Base-by-base conservation (phyloP, 257 asterid genomes). In the Rubia yunnanensis region DNA sequence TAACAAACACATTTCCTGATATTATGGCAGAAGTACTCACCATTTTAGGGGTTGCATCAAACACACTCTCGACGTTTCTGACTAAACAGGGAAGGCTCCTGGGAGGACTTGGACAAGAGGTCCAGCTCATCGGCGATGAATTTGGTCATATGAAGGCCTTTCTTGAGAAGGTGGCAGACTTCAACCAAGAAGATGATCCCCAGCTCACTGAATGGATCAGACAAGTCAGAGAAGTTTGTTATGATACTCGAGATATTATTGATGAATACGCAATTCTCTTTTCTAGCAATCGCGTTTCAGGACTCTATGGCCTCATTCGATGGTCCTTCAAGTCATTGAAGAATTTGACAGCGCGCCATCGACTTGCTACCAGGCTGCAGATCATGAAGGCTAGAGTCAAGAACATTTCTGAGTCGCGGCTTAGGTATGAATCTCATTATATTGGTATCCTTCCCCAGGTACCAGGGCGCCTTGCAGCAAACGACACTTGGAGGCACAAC, bases 81-180 rank as follows among this genome's bases (percentile, higher is more conserved):
- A 32, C 56, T 5, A 63, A 63, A 31, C 64, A 62, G 74, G 53
- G 35, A 14, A 57, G 63, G 8, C 11, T 57, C 39, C 6, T 57
- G 4, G 63, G 63, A 28, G 63, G 63, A 22, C 35, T 15, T 57
- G 38, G 39, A 13, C 28, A 41, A n/a, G 74, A 63, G 5, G 48
- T 74, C 53, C 67, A 74, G 10, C 34, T 26, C 62, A 27, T 56
- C 22, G 6, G n/a, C 10, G 62, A 18, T 20, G 62, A 56, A 15
- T 56, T 56, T 15, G 62, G 62, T 56, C 36, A 56, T 8, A 56
- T 56, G 62, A 56, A 26, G 31, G 62, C 62, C 17, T 56, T 24
- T 38, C 70, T 24, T 26, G 23, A 38, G 52, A 49, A 27, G 68
- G 27, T 56, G 3, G 62, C 20, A 27, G 62, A 56, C 6, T 56